Conservation (phyloP, 2,329 filamentous ascomycete genomes). For the Ophiostoma quercus region DNA sequence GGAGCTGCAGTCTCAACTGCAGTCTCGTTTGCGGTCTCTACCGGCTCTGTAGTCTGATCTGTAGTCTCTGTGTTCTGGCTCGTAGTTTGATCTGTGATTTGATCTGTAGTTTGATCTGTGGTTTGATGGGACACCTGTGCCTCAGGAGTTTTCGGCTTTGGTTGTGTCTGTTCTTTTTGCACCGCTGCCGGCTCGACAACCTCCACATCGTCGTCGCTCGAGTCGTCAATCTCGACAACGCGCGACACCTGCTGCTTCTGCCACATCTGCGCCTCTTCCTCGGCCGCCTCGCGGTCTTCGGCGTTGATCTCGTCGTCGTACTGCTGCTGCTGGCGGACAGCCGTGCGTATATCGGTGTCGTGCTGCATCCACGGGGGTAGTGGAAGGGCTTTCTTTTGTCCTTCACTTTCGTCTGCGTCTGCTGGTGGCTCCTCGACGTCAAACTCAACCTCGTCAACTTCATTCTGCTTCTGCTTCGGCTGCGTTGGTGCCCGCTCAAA, state of each 20-base stretch:
- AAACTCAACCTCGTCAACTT: conserved; percentile 45
- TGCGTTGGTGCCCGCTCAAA: conserved; percentile 43
- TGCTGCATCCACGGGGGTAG: conserved; percentile 71
- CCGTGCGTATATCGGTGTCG: conserved; percentile 60
- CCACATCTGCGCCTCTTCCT: conserved; percentile 50
- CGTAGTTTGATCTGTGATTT: too few relatives aligned
- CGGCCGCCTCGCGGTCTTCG: conserved; percentile 53
- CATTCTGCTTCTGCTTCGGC: conserved; percentile 28
- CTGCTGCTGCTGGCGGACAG: conserved; percentile 53
- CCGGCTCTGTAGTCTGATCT: not conserved
- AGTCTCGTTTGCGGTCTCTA: too few relatives aligned
- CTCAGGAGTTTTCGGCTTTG: not conserved
- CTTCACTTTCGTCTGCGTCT: not conserved
- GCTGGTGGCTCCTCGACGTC: conserved; percentile 36
- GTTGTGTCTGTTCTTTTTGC: not conserved
- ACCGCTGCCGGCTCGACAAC: conserved; percentile 47
- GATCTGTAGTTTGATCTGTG: too few relatives aligned
- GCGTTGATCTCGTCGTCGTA: conserved; percentile 58
- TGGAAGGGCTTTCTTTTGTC: conserved; percentile 43
- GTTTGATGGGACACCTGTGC: not conserved
- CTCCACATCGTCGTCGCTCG: conserved; percentile 56
- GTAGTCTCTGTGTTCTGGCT: not conserved
- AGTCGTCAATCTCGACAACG: conserved; percentile 54
- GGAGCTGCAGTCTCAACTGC: not conserved
- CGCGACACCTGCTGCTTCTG: conserved; percentile 35